Evolutionary conservation across 1,139 yeast genomes (phyloP).

Genomic region (Suhomyces bokatorum): DNA sequence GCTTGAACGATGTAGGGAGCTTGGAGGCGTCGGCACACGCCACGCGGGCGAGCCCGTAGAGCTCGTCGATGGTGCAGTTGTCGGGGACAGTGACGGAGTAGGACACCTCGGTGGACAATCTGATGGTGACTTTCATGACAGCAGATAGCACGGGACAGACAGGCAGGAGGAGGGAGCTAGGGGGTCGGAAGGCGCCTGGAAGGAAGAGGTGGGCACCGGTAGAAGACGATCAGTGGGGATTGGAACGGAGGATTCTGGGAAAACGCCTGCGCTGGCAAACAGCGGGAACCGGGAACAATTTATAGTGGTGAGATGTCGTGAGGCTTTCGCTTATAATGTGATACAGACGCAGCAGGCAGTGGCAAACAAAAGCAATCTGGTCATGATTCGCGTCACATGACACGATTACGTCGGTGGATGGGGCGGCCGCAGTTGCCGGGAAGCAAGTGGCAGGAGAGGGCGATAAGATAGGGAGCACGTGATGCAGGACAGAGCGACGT

Average conservation of each 20-base stretch:
- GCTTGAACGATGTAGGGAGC: conserved; percentile 46
- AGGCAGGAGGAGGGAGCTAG: background rate
- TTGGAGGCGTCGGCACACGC: conserved; percentile 37
- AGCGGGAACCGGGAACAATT: background rate
- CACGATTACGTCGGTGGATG: conserved; percentile 2
- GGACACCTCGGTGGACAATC: conserved; percentile 45
- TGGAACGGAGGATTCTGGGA: background rate
- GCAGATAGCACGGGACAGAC: background rate
- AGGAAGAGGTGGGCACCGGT: too few relatives aligned
- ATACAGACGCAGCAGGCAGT: conserved; percentile 4
- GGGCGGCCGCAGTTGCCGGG: conserved; percentile 1
- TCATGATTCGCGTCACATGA: conserved; percentile 10
- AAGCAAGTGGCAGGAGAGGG: background rate
- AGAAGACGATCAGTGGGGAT: too few relatives aligned
- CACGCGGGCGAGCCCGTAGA: conserved; percentile 44
- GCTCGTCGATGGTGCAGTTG: conserved; percentile 51
- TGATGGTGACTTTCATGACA: conserved; percentile 42
- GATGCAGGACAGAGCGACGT: too few relatives aligned
- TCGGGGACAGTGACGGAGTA: conserved; percentile 49
- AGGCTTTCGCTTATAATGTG: conserved; percentile 1
- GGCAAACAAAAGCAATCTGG: conserved; percentile 13
- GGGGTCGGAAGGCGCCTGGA: background rate
- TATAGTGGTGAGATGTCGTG: conserved; percentile 1
- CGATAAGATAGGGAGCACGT: background rate
- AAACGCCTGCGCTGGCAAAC: background rate